Base-by-base conservation (phyloP, 257 asterid genomes). In the Scutellaria barbata region DNA sequence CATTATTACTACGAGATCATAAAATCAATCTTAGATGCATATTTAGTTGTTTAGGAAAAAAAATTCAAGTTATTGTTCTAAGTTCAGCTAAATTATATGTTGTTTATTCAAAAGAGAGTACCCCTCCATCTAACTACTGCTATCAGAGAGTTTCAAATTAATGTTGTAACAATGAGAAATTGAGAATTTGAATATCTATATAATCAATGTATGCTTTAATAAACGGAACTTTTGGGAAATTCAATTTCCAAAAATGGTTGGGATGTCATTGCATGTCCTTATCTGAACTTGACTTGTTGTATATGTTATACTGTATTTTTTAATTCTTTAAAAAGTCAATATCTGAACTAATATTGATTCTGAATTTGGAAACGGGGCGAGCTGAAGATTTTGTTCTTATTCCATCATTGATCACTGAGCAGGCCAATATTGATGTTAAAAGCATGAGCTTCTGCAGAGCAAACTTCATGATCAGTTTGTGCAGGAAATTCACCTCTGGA, bases 341-440 rank as follows among this genome's bases (percentile, higher is more conserved):
- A 22, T 5, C 16, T 60, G 1, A 7, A 33, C 40, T 13, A 58
- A 8, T 58, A 30, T 14, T 14, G 33, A 14, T 0, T 39, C 30
- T 60, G 48, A n/a, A 8, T 60, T 14, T 60, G 30, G 30, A 37
- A 60, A 20, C 69, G 43, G 69, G 69, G 40, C 8, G 20, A 18
- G 53, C 43, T 63, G 48, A 18, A 63, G 69, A 63, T 10, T 12
- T 7, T 63, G 40, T 17, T 18, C 55, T 20, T 30, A 30, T 30
- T 30, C 35, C 35, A 4, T 30, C 35, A 30, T 30, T 30, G 35
- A 30, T 30, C 35, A 2, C 4, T 43, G 11, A 45, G 69, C 13
- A 10, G 46, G 59, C 45, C n/a, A 30, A 30, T 30, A 9, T 12
- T 48, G 59, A 65, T 65, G 30, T 22, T n/a, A 22, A 39, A 47